Base-by-base conservation (phyloP, 2,329 filamentous ascomycete genomes). In the Raffaelea arxii region DNA sequence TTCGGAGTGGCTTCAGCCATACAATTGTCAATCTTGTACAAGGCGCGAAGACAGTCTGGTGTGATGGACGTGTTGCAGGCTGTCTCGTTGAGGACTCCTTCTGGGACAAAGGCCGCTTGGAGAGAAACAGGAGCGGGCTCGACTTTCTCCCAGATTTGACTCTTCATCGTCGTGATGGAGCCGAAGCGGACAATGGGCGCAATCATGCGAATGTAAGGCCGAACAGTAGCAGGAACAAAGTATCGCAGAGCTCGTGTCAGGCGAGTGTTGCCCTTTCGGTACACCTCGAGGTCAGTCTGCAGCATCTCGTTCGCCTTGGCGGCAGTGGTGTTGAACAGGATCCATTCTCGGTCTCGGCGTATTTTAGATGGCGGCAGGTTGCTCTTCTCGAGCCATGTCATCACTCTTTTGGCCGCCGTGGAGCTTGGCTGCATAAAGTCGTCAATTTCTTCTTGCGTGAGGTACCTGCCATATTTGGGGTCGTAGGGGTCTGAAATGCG, bases 1-100 rank as follows among this genome's bases (percentile, higher is more conserved):
- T 65, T 82, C 23, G 69, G 76, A 55, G 69, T 76, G 11, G 80
- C 74, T 21, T 61, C 78, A 7, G 74, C 65, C 9, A 82, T 78
- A 24, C 64, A 59, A 9, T 56, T 56, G 36, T 57, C 58, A 23
- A 74, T 63, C 3, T 65, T 64, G 57, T 75, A 75, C 14, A 72
- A 54, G 6, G 65, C 60, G 35, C 64, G 62, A 4, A 74, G 49
- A 25, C 71, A 75, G 1, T 60, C 58, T 1, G 71, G 71, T 0
- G 69, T 72, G 44, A 69, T 59, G 23, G 52, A 49, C 2, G 51
- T 54, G 25, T 59, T 49, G 44, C 59, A 58, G 12, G 53, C 41
- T 3, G 40, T 40, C 18, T 47, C 51, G 10, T 53, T 43, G 3
- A 50, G 41, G 21, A 18, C 53, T 44, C 19, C 52, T 46, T 41